Conservation (phyloP, 1,284 basidiomycete genomes). For the Pyrrhoderma lamaoense region DNA sequence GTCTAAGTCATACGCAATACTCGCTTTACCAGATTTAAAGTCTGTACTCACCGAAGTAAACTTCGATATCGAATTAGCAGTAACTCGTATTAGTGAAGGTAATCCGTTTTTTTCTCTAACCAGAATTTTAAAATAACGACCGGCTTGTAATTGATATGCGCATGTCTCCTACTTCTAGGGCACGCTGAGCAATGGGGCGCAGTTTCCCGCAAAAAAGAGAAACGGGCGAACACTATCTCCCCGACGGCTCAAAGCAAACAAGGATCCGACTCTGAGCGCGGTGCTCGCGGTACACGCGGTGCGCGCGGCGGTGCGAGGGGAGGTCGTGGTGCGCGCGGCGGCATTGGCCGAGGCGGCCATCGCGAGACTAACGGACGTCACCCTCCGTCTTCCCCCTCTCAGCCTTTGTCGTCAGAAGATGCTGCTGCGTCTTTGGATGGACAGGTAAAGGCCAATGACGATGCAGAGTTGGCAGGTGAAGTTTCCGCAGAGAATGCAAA, state of each 20-base stretch:
- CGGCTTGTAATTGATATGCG: no score
- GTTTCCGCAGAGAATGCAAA: not conserved
- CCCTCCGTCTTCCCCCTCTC: conserved; percentile 21
- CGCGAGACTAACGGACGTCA: conserved; percentile 46
- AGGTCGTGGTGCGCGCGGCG: conserved; percentile 36
- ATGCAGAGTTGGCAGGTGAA: conserved; percentile 14
- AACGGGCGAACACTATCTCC: conserved; percentile 37
- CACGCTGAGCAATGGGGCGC: conserved; percentile 79
- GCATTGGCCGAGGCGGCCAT: conserved; percentile 46
- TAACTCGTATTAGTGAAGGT: conserved; percentile 77
- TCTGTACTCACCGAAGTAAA: conserved; percentile 65
- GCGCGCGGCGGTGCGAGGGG: conserved; percentile 58
- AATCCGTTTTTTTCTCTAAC: conserved; percentile 5
- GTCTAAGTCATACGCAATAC: no score
- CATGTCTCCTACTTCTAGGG: conserved; percentile 42
- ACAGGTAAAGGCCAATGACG: conserved; percentile 15
- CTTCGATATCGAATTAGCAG: conserved; percentile 72
- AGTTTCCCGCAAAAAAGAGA: conserved; percentile 84
- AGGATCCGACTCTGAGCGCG: conserved; percentile 35
- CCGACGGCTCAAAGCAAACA: conserved; percentile 22
- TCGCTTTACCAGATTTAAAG: conserved; percentile 52
- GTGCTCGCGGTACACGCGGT: conserved; percentile 59
- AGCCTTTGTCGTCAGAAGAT: conserved; percentile 17
- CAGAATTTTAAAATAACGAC: not conserved
- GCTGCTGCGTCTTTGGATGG: not conserved